Conservation (phyloP, 768 basidiomycete genomes). For the Mycena vitilis region DNA sequence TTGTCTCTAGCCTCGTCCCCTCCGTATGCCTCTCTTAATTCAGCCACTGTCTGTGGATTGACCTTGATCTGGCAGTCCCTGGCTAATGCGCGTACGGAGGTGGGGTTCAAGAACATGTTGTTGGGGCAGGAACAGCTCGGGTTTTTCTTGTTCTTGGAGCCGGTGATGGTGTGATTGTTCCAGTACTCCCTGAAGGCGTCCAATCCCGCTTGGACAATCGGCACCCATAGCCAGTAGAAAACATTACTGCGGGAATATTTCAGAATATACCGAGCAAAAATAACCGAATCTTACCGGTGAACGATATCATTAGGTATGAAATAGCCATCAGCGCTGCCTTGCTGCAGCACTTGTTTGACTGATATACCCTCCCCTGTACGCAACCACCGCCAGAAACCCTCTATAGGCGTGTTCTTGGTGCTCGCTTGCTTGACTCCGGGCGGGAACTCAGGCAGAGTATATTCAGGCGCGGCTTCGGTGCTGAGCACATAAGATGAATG, state of each 20-base stretch:
- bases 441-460: constrained; percentile 1
- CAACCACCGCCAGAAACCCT: constrained; percentile 17
- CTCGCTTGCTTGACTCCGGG: constrained; percentile 1
- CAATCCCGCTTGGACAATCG: constrained; percentile 2
- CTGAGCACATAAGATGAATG: not conserved
- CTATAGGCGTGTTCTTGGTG: constrained; percentile 20
- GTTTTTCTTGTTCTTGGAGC: constrained; percentile 9
- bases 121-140: constrained; percentile 8
- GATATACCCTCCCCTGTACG: not conserved
- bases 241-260: not conserved
- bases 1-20: not conserved
- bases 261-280: not conserved
- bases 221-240: constrained; percentile 19
- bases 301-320: constrained; percentile 12
- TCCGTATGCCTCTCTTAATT: not conserved
- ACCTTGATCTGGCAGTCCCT: not conserved
- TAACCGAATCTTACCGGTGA: not conserved
- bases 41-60: not conserved
- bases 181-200: constrained; percentile 10
- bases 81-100: not conserved
- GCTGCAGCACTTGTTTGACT: constrained; percentile 1
- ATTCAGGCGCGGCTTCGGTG: constrained; percentile 7
- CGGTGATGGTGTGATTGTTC: constrained; percentile 12
- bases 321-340: not conserved
- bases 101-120: constrained; percentile 13